These are phyloP conservation scores for Amaranthus cruentus DNA, from an alignment of 148 eudicot genomes.

Conservation along the genomic window DNA sequence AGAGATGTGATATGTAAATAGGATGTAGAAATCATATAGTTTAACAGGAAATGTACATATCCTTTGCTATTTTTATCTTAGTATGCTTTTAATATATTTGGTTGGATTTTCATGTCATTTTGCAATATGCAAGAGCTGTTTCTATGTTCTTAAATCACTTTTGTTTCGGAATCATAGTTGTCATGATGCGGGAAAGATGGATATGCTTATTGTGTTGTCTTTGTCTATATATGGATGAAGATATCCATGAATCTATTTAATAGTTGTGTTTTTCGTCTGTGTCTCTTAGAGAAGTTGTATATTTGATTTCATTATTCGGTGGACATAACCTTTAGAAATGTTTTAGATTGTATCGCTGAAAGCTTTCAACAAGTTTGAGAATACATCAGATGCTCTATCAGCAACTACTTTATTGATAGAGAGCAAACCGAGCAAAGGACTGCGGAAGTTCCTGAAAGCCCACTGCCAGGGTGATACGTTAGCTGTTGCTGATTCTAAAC, in stretches of 20 bases:
- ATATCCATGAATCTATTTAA: not conserved
- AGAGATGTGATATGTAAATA: too few species aligned
- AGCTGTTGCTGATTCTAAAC: slow-evolving; percentile 92
- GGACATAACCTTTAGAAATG: not conserved
- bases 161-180: not conserved
- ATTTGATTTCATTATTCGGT: not conserved
- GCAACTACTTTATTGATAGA: slow-evolving; percentile 71
- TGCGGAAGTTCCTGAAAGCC: slow-evolving; percentile 72
- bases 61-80: not conserved
- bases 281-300: not conserved
- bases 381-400: slow-evolving; percentile 80
- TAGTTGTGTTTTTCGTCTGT: not conserved
- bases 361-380: slow-evolving; percentile 95
- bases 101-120: not conserved
- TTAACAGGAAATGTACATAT: too few species aligned
- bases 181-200: not conserved
- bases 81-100: not conserved
- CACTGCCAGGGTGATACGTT: slow-evolving; percentile 82
- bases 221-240: not conserved
- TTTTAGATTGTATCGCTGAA: slow-evolving; percentile 76
- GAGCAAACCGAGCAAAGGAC: slow-evolving; percentile 85
- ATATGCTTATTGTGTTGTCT: not conserved
- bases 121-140: not conserved
- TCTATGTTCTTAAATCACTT: too few species aligned
- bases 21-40: too few species aligned